Evolutionary conservation across 176 grass and related monocot genomes (phyloP).

Genomic region (Paspalum vaginatum): DNA sequence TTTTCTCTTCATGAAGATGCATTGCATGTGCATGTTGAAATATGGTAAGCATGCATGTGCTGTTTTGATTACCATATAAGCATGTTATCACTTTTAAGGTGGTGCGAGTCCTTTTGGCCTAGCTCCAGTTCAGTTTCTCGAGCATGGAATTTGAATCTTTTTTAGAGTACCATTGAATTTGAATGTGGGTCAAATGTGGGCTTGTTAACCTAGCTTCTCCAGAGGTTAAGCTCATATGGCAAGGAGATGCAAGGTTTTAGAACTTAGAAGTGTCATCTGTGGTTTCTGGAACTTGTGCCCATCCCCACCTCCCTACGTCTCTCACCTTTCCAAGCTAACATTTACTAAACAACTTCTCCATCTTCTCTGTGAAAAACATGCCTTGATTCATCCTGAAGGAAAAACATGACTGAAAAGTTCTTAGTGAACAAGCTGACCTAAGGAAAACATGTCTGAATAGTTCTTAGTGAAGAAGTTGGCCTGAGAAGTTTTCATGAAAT

Average conservation of each 20-base stretch:
- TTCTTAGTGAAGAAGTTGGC: background rate
- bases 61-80: background rate
- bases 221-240: background rate
- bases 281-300: background rate
- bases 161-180: background rate
- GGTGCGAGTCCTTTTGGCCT: background rate
- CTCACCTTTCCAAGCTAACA: background rate
- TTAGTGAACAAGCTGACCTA: background rate
- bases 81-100: background rate
- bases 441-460: background rate
- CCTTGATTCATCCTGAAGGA: background rate
- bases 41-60: constrained; percentile 3
- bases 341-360: background rate
- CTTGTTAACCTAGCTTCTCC: background rate
- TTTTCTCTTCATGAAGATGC: constrained; percentile 36
- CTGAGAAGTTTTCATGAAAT: background rate
- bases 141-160: background rate
- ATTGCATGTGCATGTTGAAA: constrained; percentile 24
- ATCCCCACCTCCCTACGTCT: background rate
- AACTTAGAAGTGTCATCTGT: background rate
- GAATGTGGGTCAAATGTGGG: background rate
- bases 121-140: background rate
- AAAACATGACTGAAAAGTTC: background rate
- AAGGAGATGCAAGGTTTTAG: background rate
- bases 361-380: background rate